A percentile compares a stretch with the other conserved stretches of the same genome.
Evolutionary conservation across 495 filamentous ascomycete species (phyloP).

Genomic region (Parathielavia hyrcaniae): DNA sequence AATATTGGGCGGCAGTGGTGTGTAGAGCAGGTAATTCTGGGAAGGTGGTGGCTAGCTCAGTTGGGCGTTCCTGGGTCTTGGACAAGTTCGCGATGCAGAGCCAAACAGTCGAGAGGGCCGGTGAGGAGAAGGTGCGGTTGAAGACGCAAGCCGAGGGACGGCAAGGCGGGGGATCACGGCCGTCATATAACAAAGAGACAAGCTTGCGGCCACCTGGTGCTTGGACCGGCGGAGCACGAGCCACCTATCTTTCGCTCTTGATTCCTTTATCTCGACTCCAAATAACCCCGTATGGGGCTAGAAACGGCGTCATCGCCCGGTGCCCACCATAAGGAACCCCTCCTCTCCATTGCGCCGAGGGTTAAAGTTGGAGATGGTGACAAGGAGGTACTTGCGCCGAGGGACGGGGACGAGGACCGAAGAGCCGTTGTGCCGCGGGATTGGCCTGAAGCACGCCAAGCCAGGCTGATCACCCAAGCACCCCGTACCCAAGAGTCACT

Average conservation of each 20-base stretch:
- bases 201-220: not conserved
- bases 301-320: constrained; percentile 15
- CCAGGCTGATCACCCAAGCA: constrained; percentile 12
- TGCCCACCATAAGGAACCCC: constrained; percentile 5
- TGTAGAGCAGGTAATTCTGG: not conserved
- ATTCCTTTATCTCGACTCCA: constrained; percentile 5
- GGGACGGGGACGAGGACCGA: constrained; percentile 19
- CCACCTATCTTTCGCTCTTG: not conserved
- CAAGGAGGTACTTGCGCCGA: constrained; percentile 16
- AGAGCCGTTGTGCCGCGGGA: constrained; percentile 13
- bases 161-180: not conserved
- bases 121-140: not conserved
- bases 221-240: not conserved
- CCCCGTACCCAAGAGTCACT: constrained; percentile 17
- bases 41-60: not conserved
- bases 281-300: not conserved
- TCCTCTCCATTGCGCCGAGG: constrained; percentile 14
- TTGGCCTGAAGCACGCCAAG: not conserved
- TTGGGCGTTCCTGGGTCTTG: not conserved
- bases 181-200: not conserved
- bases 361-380: constrained; percentile 1
- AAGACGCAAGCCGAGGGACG: not conserved
- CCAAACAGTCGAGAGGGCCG: not conserved
- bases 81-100: not conserved
- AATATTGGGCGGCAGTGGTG: not conserved